phyloP scores from a whole-genome alignment of 2,329 filamentous ascomycete species.

The Aspergillus sojae region DNA sequence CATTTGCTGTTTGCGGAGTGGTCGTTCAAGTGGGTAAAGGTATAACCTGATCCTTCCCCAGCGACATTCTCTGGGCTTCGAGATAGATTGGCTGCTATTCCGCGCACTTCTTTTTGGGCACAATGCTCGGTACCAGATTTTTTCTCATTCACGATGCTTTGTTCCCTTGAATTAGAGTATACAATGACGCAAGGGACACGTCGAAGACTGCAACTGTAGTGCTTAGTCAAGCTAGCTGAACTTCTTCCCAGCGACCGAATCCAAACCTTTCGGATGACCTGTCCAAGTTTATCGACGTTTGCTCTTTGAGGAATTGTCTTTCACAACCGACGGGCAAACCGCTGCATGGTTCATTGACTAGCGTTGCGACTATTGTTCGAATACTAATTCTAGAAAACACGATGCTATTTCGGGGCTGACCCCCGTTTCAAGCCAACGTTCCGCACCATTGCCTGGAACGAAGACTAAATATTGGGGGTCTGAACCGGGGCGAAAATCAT shows the following conservation, averaged over 20 bases:
- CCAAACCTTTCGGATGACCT: not conserved
- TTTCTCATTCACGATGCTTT: not conserved
- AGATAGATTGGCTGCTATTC: not conserved
- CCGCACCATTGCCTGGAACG: not conserved
- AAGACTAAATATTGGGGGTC: not conserved
- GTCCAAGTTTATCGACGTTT: not conserved
- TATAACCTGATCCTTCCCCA: conserved; percentile 1
- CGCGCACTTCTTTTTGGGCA: not conserved
- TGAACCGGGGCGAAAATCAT: not conserved
- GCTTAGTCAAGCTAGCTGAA: not conserved
- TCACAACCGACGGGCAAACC: not conserved
- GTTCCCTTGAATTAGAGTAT: not conserved
- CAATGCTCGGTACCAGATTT: not conserved
- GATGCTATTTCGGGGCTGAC: not conserved
- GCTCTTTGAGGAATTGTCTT: not conserved
- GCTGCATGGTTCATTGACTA: not conserved
- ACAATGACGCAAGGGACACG: not conserved
- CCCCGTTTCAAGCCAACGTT: conserved; percentile 1
- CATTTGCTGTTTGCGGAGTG: conserved; percentile 7
- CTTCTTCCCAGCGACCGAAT: not conserved
- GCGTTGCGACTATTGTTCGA: not conserved
- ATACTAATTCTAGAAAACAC: conserved; percentile 1
- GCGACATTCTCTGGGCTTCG: not conserved
- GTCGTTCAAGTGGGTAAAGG: not conserved
- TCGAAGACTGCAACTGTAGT: not conserved